phyloP scores from a whole-genome alignment of 2,329 filamentous ascomycete species.

The Corynespora cassiicola region DNA sequence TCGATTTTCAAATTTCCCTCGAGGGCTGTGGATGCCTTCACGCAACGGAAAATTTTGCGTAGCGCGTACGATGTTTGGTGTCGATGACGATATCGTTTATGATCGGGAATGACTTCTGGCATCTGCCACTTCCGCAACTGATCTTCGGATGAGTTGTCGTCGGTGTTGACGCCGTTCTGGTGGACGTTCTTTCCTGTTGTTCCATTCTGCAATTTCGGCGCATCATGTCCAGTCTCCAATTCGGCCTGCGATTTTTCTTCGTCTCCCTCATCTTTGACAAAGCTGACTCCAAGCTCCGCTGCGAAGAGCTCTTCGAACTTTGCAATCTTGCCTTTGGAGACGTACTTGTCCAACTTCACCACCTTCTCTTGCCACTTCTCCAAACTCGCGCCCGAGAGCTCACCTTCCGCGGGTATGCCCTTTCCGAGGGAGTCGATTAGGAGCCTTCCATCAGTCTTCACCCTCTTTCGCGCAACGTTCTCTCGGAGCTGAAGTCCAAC shows the following conservation, averaged over 20 bases:
- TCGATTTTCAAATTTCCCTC: slow-evolving; percentile 43
- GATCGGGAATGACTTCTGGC: slow-evolving; percentile 32
- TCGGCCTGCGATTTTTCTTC: slow-evolving; percentile 13
- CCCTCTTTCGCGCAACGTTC: slow-evolving; percentile 40
- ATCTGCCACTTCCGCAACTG: slow-evolving; percentile 57
- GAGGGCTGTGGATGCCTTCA: too few relatives aligned
- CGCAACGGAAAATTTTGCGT: slow-evolving; percentile 54
- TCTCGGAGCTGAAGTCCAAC: slow-evolving; percentile 66
- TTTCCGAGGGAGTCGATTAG: slow-evolving; percentile 78
- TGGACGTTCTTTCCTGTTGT: slow-evolving; percentile 1
- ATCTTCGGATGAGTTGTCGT: slow-evolving; percentile 14
- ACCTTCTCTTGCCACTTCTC: slow-evolving; percentile 37
- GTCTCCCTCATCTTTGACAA: slow-evolving; percentile 12
- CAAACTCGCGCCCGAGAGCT: slow-evolving; percentile 4
- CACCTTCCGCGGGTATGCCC: slow-evolving; percentile 51
- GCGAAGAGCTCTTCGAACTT: slow-evolving; percentile 52
- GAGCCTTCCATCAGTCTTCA: slow-evolving; percentile 57
- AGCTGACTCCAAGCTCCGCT: slow-evolving; percentile 43
- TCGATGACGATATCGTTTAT: slow-evolving; percentile 65
- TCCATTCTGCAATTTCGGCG: slow-evolving; percentile 10
- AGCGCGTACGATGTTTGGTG: slow-evolving; percentile 67
- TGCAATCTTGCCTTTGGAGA: slow-evolving; percentile 41
- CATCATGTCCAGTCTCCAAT: slow-evolving; percentile 4
- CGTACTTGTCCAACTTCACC: slow-evolving; percentile 44
- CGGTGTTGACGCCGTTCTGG: slow-evolving; percentile 26